Evolutionary conservation across 2,329 filamentous ascomycete genomes (phyloP).

Genomic region (Botryotinia narcissicola): DNA sequence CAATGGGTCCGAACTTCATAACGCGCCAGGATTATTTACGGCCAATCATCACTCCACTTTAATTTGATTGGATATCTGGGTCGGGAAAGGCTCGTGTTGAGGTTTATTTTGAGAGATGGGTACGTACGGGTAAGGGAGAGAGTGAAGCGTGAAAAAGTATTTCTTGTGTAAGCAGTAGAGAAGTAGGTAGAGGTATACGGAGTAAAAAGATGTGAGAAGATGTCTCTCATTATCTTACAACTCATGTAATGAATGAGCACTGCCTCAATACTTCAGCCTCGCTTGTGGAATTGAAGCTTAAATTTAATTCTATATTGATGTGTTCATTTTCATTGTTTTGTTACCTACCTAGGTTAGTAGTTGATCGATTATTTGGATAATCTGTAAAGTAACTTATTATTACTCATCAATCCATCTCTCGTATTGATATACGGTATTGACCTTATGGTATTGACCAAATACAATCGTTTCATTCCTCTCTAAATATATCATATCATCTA

Average conservation of each 20-base stretch:
- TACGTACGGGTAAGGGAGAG: neutral
- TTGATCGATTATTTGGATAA: no score
- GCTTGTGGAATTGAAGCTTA: neutral
- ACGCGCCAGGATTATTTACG: accelerated
- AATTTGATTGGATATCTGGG: neutral
- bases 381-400: neutral
- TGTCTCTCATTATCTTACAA: neutral
- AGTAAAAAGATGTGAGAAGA: neutral
- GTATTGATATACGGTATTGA: neutral
- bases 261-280: neutral
- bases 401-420: neutral
- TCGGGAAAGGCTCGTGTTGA: slow-evolving; percentile 12
- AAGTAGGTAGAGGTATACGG: neutral
- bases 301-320: neutral
- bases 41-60: neutral
- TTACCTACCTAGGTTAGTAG: no score
- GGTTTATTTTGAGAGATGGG: slow-evolving; percentile 1
- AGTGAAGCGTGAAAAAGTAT: neutral
- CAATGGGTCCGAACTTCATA: neutral
- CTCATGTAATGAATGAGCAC: neutral
- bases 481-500: no score
- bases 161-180: no score
- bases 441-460: no score
- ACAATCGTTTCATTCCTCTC: no score
- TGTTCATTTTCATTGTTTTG: no score